phyloP scores from a whole-genome alignment of 2,329 filamentous ascomycete species.

The Ambrosiella beaveri region DNA sequence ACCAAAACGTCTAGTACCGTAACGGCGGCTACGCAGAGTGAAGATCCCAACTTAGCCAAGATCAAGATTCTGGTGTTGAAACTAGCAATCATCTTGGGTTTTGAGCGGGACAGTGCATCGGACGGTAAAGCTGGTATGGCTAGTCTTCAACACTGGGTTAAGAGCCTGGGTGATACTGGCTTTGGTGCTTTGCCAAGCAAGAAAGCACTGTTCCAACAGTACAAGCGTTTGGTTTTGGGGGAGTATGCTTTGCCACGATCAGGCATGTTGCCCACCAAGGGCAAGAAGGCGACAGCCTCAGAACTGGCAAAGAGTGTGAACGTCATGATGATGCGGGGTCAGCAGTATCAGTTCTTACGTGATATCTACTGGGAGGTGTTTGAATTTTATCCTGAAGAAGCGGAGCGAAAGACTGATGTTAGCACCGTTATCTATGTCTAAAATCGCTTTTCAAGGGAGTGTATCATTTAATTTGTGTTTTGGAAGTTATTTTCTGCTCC shows the following conservation, averaged over 20 bases:
- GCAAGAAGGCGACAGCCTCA: constrained; percentile 44
- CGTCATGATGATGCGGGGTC: constrained; percentile 51
- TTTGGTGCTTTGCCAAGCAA: constrained; percentile 63
- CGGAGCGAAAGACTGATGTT: constrained; percentile 46
- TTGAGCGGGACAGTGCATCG: constrained; percentile 39
- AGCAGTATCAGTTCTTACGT: constrained; percentile 61
- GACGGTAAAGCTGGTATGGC: constrained; percentile 28
- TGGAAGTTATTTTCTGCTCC: background rate
- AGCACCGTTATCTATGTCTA: constrained; percentile 35
- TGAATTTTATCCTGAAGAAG: constrained; percentile 67
- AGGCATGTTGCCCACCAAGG: constrained; percentile 30
- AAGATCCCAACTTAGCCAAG: constrained; percentile 61
- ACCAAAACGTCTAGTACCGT: constrained; percentile 52
- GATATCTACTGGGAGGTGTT: constrained; percentile 77
- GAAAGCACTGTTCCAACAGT: constrained; percentile 53
- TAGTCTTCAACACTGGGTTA: constrained; percentile 57
- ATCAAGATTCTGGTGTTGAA: constrained; percentile 68
- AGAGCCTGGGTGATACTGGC: constrained; percentile 54
- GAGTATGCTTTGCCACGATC: constrained; percentile 41
- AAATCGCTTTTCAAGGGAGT: background rate
- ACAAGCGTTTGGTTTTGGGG: constrained; percentile 60
- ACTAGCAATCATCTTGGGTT: constrained; percentile 73
- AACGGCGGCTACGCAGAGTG: constrained; percentile 48
- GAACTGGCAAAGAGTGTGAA: constrained; percentile 68
- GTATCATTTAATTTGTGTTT: background rate